Percentiles rank a stretch among this genome's conserved stretches.
Conservation (phyloP, 495 filamentous ascomycete genomes). For the Immersiella caudata region DNA sequence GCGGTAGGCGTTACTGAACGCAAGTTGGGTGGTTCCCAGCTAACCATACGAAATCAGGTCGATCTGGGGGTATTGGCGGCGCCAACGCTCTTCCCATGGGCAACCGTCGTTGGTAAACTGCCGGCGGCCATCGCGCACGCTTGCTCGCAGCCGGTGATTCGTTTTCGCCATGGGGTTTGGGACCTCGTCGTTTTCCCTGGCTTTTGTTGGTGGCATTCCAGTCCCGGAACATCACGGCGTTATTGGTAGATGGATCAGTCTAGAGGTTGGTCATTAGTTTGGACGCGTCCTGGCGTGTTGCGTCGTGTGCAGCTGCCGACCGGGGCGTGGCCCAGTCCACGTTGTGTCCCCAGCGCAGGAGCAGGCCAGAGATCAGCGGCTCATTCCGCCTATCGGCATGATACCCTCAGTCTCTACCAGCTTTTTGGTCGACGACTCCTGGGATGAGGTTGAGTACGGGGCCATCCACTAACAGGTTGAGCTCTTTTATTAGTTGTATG, state of each 20-base stretch:
- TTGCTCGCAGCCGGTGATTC: neutral
- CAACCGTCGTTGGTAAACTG: slow-evolving; percentile 51
- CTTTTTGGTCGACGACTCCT: neutral
- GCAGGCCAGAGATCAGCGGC: neutral
- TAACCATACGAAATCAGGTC: slow-evolving; percentile 25
- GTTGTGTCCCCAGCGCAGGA: neutral
- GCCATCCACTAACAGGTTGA: neutral
- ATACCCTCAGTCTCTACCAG: slow-evolving; percentile 2
- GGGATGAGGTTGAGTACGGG: neutral
- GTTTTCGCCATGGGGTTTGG: neutral
- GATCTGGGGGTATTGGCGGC: slow-evolving; percentile 40
- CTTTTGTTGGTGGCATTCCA: slow-evolving; percentile 13
- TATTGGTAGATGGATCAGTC: slow-evolving; percentile 30
- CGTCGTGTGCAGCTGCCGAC: slow-evolving; percentile 9
- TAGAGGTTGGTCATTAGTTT: slow-evolving; percentile 34
- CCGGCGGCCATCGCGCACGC: neutral
- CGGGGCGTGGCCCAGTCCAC: slow-evolving; percentile 2
- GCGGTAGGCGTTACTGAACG: slow-evolving; percentile 26
- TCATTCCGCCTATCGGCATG: neutral
- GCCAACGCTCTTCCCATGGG: slow-evolving; percentile 51
- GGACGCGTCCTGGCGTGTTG: slow-evolving; percentile 17
- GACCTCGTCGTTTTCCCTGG: slow-evolving; percentile 13
- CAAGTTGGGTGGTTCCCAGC: slow-evolving; percentile 14
- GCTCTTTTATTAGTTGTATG: neutral
- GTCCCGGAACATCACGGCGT: slow-evolving; percentile 27